A percentile compares a stretch with the other conserved stretches of the same genome.
Conservation (phyloP, 768 basidiomycete genomes). For the Galerina marginata region DNA sequence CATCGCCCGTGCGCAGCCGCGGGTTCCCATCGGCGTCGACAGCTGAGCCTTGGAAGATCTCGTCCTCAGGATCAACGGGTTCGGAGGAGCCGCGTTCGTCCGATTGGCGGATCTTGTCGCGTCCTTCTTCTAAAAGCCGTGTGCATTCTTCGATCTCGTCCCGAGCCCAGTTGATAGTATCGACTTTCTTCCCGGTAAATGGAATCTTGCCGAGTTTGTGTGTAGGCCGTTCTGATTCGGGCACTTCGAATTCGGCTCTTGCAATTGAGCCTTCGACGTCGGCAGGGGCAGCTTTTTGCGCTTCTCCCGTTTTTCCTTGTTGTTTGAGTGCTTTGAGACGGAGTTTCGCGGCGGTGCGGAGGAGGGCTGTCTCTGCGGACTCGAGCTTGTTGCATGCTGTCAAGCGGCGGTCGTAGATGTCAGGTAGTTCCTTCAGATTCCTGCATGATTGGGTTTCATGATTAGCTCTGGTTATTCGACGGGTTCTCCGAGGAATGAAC, state of each 20-base stretch:
- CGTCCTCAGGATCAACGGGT: conserved; percentile 14
- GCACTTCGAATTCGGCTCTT: conserved; percentile 47
- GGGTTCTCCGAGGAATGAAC: background rate
- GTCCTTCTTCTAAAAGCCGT: conserved; percentile 55
- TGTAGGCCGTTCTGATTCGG: conserved; percentile 74
- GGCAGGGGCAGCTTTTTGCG: conserved; percentile 13
- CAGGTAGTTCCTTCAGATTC: conserved; percentile 86
- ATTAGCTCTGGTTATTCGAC: too few species aligned
- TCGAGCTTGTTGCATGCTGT: conserved; percentile 83
- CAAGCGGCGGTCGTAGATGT: conserved; percentile 76
- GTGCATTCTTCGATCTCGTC: conserved; percentile 69
- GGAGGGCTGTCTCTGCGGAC: conserved; percentile 77
- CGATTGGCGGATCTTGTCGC: conserved; percentile 38
- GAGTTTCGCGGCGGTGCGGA: conserved; percentile 79
- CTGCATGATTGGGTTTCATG: conserved; percentile 37
- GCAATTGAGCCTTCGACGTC: conserved; percentile 20
- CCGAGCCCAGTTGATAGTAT: conserved; percentile 90
- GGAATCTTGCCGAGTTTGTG: conserved; percentile 70
- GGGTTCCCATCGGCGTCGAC: conserved; percentile 25
- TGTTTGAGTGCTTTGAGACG: conserved; percentile 60
- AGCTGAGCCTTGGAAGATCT: conserved; percentile 11
- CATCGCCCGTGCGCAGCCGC: conserved; percentile 5
- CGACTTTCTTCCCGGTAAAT: conserved; percentile 86
- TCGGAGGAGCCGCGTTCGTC: conserved; percentile 28
- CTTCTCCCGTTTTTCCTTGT: conserved; percentile 49